Evolutionary conservation across 2,329 filamentous ascomycete genomes (phyloP).

Genomic region (Alternaria gaisen): DNA sequence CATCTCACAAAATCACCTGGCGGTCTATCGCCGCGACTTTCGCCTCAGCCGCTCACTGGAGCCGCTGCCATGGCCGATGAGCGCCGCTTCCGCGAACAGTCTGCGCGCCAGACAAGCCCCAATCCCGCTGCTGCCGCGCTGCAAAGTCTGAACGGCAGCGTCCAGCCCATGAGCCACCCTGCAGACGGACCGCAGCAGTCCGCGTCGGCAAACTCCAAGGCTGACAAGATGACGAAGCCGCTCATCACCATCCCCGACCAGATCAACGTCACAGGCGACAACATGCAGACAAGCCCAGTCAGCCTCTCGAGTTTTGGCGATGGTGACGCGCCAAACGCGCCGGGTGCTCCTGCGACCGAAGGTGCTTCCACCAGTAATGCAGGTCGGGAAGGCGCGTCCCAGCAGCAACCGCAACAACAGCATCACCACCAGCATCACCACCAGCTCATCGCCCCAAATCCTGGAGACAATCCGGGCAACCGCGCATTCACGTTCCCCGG

Average conservation of each 20-base stretch:
- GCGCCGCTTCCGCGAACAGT: slow-evolving; percentile 54
- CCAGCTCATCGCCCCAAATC: slow-evolving; percentile 48
- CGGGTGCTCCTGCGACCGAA: slow-evolving; percentile 61
- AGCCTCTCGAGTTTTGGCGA: slow-evolving; percentile 65
- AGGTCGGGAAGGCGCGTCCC: slow-evolving; percentile 50
- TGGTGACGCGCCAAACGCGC: slow-evolving; percentile 57
- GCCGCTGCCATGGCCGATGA: slow-evolving; percentile 60
- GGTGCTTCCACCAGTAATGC: slow-evolving; percentile 56
- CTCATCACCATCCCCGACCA: slow-evolving; percentile 60
- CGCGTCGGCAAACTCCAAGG: slow-evolving; percentile 59
- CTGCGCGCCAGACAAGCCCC: slow-evolving; percentile 57
- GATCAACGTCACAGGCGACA: slow-evolving; percentile 50
- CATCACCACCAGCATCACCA: slow-evolving; percentile 39
- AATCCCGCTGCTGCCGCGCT: slow-evolving; percentile 58
- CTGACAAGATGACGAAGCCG: slow-evolving; percentile 58
- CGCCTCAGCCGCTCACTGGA: slow-evolving; percentile 57
- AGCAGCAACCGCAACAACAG: slow-evolving; percentile 36
- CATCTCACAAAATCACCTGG: slow-evolving; percentile 55
- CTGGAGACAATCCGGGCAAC: slow-evolving; percentile 52
- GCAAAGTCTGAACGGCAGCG: slow-evolving; percentile 54
- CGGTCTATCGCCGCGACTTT: slow-evolving; percentile 52
- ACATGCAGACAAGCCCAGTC: slow-evolving; percentile 61
- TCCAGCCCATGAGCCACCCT: slow-evolving; percentile 43
- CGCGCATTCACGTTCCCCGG: slow-evolving; percentile 72
- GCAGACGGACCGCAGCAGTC: slow-evolving; percentile 54